Evolutionary conservation across 169 alveolate species (phyloP).

Genomic region (Neospora caninum): DNA sequence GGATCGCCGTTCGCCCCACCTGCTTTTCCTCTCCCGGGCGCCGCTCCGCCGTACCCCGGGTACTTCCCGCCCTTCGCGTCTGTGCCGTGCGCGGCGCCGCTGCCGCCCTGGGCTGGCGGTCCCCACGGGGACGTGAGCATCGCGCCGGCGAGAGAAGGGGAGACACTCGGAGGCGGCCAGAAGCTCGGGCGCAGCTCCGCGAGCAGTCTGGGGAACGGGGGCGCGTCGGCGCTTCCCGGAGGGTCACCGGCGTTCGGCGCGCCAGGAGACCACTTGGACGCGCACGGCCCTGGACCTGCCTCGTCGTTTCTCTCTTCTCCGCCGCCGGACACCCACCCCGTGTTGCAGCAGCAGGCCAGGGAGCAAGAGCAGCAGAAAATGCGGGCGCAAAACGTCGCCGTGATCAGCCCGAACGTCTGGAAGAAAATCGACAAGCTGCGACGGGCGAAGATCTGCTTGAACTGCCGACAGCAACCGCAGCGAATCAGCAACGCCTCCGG

Average conservation of each 20-base stretch:
- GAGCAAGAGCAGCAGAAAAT: neutral
- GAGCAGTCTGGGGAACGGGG: neutral
- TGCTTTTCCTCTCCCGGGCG: no score
- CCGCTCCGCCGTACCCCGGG: no score
- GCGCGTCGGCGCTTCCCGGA: neutral
- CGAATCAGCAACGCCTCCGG: slow-evolving; percentile 29
- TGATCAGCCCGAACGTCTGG: slow-evolving; percentile 11
- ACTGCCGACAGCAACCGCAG: slow-evolving; percentile 37
- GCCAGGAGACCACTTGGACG: neutral
- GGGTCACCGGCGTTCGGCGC: neutral
- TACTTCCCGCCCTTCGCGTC: no score
- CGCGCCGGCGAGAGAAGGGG: no score
- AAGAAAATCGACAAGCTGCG: slow-evolving; percentile 27
- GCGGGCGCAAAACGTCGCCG: neutral
- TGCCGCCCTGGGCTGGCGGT: no score
- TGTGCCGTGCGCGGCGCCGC: no score
- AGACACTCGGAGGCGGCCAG: neutral
- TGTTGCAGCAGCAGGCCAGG: slow-evolving; percentile 12
- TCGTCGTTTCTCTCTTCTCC: neutral
- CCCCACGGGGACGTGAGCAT: no score
- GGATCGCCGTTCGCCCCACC: no score
- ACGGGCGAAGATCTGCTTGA: slow-evolving; percentile 8
- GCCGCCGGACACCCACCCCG: neutral
- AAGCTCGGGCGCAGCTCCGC: neutral
- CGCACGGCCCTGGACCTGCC: neutral